A percentile compares a stretch with the other conserved stretches of the same genome.
Evolutionary conservation across 2,329 filamentous ascomycete species (phyloP).

Genomic region (Macrophomina tecta): DNA sequence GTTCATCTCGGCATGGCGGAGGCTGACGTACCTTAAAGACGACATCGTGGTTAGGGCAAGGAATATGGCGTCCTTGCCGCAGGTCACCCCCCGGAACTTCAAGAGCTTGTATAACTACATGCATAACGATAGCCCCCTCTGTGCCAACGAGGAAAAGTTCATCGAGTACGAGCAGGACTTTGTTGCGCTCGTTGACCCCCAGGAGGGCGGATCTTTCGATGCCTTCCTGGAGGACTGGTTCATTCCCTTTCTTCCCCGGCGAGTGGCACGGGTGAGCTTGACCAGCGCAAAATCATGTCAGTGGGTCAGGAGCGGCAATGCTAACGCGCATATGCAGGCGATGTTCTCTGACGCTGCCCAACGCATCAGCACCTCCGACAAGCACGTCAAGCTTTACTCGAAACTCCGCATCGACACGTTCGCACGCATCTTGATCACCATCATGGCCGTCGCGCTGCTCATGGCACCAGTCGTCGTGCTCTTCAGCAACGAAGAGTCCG

Average conservation of each 20-base stretch:
- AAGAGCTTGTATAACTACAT: conserved; percentile 29
- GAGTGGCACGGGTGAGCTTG: no score
- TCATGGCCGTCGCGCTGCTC: conserved; percentile 34
- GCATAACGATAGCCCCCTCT: conserved; percentile 29
- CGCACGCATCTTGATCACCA: conserved; percentile 33
- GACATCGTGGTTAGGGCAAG: conserved; percentile 29
- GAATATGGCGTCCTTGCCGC: conserved; percentile 27
- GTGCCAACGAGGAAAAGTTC: conserved; percentile 23
- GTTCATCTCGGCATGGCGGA: no score
- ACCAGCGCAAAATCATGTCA: no score
- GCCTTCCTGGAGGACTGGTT: conserved; percentile 19
- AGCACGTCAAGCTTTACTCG: conserved; percentile 30
- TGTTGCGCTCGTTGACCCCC: conserved; percentile 27
- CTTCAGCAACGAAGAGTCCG: conserved; percentile 28
- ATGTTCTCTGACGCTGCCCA: conserved; percentile 30
- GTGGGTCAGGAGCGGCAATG: background rate
- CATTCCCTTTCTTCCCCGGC: no score
- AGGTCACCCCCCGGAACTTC: conserved; percentile 30
- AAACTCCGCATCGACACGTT: conserved; percentile 32
- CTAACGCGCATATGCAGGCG: conserved; percentile 2
- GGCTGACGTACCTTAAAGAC: conserved; percentile 17
- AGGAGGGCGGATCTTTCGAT: conserved; percentile 30
- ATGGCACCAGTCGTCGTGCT: conserved; percentile 34
- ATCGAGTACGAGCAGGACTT: conserved; percentile 28
- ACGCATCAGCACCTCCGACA: conserved; percentile 29